A percentile compares a stretch with the other conserved stretches of the same genome.
Conservation (phyloP, 2,329 filamentous ascomycete genomes). For the Alternaria brassicicola region DNA sequence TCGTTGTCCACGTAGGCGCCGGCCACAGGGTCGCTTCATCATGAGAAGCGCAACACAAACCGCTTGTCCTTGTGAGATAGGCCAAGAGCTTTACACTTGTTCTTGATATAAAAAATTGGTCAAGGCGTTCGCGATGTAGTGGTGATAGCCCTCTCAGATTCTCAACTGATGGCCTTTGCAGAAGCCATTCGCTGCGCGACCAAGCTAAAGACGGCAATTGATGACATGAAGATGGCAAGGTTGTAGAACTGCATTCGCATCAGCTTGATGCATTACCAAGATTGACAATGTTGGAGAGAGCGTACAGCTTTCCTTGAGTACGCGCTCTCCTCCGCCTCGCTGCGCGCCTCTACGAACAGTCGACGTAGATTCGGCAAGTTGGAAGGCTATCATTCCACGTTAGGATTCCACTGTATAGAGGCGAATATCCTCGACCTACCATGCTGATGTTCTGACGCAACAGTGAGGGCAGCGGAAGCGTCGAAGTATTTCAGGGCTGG, state of each 20-base stretch:
- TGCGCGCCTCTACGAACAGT: slow-evolving; percentile 91
- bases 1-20: neutral
- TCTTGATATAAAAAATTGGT: neutral
- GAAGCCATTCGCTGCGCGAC: slow-evolving; percentile 81
- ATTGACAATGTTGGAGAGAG: neutral
- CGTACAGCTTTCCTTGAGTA: slow-evolving; percentile 91
- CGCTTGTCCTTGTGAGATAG: neutral
- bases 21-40: neutral
- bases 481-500: slow-evolving; percentile 10
- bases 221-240: slow-evolving; percentile 93
- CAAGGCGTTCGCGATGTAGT: neutral
- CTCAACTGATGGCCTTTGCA: slow-evolving; percentile 21
- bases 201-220: slow-evolving; percentile 90
- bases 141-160: neutral
- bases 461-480: slow-evolving; percentile 5
- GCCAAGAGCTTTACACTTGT: neutral
- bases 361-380: slow-evolving; percentile 93
- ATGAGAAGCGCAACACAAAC: neutral
- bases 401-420: neutral
- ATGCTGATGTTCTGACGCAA: slow-evolving; percentile 19
- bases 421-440: slow-evolving; percentile 12
- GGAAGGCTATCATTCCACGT: slow-evolving; percentile 58
- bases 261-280: neutral
- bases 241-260: slow-evolving; percentile 81
- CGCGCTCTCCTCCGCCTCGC: slow-evolving; percentile 90